Percentiles rank a stretch among this genome's conserved stretches.
Conservation (phyloP, 1,284 basidiomycete genomes). For the Neonothopanus nambi region DNA sequence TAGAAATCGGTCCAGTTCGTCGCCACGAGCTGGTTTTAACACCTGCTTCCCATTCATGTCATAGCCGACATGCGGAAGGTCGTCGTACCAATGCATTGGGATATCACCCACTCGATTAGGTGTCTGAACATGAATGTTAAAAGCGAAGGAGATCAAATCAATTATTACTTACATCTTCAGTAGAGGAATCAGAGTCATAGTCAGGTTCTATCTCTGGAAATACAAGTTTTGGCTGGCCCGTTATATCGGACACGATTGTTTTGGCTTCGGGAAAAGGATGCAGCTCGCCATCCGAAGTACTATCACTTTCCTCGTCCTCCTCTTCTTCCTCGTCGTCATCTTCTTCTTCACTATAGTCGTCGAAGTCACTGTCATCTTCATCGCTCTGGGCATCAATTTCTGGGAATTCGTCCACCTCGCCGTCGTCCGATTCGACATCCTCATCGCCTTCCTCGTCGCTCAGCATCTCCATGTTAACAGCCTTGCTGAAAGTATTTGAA, state of each 20-base stretch:
- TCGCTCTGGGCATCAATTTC: slow-evolving; percentile 32
- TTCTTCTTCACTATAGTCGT: slow-evolving; percentile 38
- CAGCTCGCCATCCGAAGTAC: slow-evolving; percentile 34
- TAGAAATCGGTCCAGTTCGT: slow-evolving; percentile 97
- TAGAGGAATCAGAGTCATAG: slow-evolving; percentile 96
- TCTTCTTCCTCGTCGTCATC: slow-evolving; percentile 37
- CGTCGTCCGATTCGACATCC: slow-evolving; percentile 53
- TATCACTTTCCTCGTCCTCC: slow-evolving; percentile 38
- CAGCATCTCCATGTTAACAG: slow-evolving; percentile 61
- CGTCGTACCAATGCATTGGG: slow-evolving; percentile 99
- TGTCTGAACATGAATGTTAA: slow-evolving; percentile 48
- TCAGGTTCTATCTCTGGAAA: slow-evolving; percentile 95
- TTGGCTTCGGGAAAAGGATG: slow-evolving; percentile 66
- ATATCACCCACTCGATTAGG: slow-evolving; percentile 95
- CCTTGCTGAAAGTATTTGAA: slow-evolving; percentile 32
- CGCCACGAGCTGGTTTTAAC: slow-evolving; percentile 91
- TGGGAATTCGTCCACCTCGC: slow-evolving; percentile 35
- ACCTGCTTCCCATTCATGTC: slow-evolving; percentile 94
- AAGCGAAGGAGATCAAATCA: slow-evolving; percentile 11
- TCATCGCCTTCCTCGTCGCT: slow-evolving; percentile 67
- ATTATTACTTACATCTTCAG: slow-evolving; percentile 80
- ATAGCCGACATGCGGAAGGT: slow-evolving; percentile 99
- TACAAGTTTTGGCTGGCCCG: slow-evolving; percentile 85
- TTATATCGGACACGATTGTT: slow-evolving; percentile 76
- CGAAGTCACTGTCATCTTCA: slow-evolving; percentile 35